A percentile compares a stretch with the other conserved stretches of the same genome.
These are phyloP conservation scores for Colletotrichum sojae DNA, from an alignment of 2,329 filamentous ascomycete species.

Conservation along the genomic window DNA sequence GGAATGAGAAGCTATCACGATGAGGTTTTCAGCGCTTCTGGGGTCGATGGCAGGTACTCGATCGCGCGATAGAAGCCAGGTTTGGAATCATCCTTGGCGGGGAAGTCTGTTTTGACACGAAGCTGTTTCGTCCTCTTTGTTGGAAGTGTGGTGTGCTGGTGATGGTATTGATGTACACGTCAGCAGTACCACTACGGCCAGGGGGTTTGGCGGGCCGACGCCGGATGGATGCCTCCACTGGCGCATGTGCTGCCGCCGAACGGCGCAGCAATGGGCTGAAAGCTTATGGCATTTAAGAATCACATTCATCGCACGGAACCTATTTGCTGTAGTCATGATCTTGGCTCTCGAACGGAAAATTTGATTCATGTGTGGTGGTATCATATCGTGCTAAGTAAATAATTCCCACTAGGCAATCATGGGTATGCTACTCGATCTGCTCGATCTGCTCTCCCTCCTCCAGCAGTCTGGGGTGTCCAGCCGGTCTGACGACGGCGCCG, in stretches of 20 bases:
- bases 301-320: too few relatives aligned
- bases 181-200: not conserved
- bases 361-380: not conserved
- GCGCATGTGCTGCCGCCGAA: not conserved
- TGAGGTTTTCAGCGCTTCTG: too few relatives aligned
- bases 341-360: not conserved
- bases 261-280: not conserved
- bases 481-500: constrained; percentile 5
- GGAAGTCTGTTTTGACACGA: too few relatives aligned
- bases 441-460: constrained; percentile 23
- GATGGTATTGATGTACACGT: constrained; percentile 8
- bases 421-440: constrained; percentile 28
- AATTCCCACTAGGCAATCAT: constrained; percentile 18
- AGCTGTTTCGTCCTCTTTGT: too few relatives aligned
- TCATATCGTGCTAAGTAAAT: not conserved
- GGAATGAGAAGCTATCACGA: too few relatives aligned
- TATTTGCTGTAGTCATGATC: not conserved
- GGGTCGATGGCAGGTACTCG: too few relatives aligned
- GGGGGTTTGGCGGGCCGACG: not conserved
- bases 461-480: constrained; percentile 22
- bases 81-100: too few relatives aligned
- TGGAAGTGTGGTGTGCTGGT: too few relatives aligned
- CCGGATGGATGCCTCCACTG: not conserved
- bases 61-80: too few relatives aligned
- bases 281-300: not conserved